phyloP scores from a whole-genome alignment of 257 asterid genomes.

The Cinchona pubescens region DNA sequence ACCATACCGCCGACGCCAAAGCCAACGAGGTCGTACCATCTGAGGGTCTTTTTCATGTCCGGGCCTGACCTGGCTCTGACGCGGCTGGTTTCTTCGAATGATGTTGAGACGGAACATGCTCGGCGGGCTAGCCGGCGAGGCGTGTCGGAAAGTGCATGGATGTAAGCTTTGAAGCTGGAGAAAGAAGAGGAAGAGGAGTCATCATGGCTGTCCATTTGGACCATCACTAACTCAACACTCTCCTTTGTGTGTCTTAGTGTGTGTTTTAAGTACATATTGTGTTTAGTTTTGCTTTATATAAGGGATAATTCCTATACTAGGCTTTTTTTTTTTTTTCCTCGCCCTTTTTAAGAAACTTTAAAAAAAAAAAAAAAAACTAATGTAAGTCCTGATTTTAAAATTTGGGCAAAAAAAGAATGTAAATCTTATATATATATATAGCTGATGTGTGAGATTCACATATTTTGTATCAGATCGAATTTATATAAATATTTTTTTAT shows the following conservation, averaged over 20 bases:
- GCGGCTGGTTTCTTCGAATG: slow-evolving; percentile 52
- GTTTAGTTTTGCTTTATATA: slow-evolving; percentile 13
- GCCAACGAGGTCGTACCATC: slow-evolving; percentile 78
- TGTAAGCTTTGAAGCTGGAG: slow-evolving; percentile 53
- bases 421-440: too few relatives aligned
- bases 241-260: background rate
- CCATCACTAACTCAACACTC: slow-evolving; percentile 6
- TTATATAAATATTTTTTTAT: too few relatives aligned
- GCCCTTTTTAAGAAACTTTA: too few relatives aligned
- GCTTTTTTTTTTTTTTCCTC: background rate
- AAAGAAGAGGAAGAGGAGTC: slow-evolving; percentile 43
- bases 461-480: too few relatives aligned
- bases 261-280: background rate
- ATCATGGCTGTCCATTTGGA: slow-evolving; percentile 23
- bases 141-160: slow-evolving; percentile 77
- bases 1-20: slow-evolving; percentile 96
- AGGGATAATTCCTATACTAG: background rate
- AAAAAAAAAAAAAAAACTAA: too few relatives aligned
- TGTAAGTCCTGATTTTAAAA: too few relatives aligned
- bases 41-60: slow-evolving; percentile 61
- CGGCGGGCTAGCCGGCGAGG: slow-evolving; percentile 67
- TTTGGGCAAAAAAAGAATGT: too few relatives aligned
- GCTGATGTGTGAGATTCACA: too few relatives aligned
- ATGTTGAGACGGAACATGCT: slow-evolving; percentile 63
- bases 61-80: slow-evolving; percentile 58